These are phyloP conservation scores for Rhodotorula sp. DNA, from an alignment of 1,284 basidiomycete species.

Conservation along the genomic window DNA sequence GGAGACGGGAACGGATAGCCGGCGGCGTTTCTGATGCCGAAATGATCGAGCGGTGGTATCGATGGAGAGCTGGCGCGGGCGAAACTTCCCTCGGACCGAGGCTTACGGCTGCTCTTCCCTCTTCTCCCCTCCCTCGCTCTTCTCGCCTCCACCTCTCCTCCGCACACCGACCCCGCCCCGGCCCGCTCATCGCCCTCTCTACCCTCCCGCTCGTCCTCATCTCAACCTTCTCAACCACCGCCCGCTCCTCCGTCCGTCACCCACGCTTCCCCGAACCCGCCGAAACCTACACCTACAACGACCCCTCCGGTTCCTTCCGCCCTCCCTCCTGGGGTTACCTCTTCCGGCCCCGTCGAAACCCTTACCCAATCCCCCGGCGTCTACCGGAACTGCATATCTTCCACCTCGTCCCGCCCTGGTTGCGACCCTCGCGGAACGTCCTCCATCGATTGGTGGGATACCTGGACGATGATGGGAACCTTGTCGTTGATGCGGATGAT, in stretches of 20 bases:
- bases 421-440: slow-evolving; percentile 25
- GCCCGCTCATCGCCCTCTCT: background rate
- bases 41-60: too few species aligned
- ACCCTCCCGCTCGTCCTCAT: background rate
- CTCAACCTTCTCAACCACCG: background rate
- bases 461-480: background rate
- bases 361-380: background rate
- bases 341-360: background rate
- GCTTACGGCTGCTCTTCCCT: too few species aligned
- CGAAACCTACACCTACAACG: background rate
- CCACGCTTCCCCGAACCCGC: background rate
- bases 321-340: background rate
- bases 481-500: background rate
- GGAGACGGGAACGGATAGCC: too few species aligned
- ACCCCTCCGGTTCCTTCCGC: background rate
- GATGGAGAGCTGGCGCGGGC: too few species aligned
- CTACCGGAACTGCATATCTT: slow-evolving; percentile 23
- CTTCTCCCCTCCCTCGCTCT: too few species aligned
- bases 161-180: too few species aligned
- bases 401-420: slow-evolving; percentile 17
- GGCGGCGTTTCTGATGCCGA: too few species aligned
- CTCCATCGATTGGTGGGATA: slow-evolving; percentile 12
- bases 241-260: background rate
- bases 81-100: too few species aligned
- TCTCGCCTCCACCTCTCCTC: too few species aligned